phyloP scores from a whole-genome alignment of 352 stramenopile species.

The Globisporangium abappressorium region DNA sequence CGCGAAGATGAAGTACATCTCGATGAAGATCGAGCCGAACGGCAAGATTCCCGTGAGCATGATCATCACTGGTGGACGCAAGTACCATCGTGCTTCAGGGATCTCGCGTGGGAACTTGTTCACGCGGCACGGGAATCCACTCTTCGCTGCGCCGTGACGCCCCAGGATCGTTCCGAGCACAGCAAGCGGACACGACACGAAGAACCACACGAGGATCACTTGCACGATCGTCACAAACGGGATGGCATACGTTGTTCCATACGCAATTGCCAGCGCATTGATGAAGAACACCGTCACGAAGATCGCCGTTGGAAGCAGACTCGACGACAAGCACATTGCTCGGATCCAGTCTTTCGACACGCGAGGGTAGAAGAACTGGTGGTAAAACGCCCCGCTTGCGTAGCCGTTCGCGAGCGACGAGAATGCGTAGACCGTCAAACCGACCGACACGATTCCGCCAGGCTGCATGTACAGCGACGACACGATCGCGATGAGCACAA shows the following conservation, averaged over 20 bases:
- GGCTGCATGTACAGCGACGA: constrained; percentile 96
- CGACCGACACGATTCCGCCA: constrained; percentile 94
- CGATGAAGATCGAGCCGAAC: constrained; percentile 99
- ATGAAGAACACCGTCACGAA: constrained; percentile 89
- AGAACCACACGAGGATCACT: constrained; percentile 96
- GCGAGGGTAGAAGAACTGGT: constrained; percentile 91
- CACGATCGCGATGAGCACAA: constrained; percentile 96
- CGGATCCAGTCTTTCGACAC: constrained; percentile 90
- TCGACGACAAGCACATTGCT: constrained; percentile 81
- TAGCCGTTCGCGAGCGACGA: constrained; percentile 90
- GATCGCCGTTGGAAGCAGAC: constrained; percentile 69
- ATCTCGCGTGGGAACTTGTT: constrained; percentile 96
- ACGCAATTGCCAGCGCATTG: constrained; percentile 77
- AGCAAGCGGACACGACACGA: constrained; percentile 95
- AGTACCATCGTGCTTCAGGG: constrained; percentile 75
- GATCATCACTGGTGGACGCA: constrained; percentile 88
- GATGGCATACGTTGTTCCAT: constrained; percentile 85
- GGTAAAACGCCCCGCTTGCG: constrained; percentile 87
- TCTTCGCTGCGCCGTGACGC: constrained; percentile 89
- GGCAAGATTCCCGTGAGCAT: constrained; percentile 95
- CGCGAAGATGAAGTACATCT: constrained; percentile 99
- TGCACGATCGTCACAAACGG: constrained; percentile 85
- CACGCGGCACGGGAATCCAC: constrained; percentile 89
- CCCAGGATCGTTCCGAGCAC: constrained; percentile 97
- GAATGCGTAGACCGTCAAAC: constrained; percentile 94